phyloP scores from a whole-genome alignment of 768 basidiomycete species.

The Albatrellus ellisii region DNA sequence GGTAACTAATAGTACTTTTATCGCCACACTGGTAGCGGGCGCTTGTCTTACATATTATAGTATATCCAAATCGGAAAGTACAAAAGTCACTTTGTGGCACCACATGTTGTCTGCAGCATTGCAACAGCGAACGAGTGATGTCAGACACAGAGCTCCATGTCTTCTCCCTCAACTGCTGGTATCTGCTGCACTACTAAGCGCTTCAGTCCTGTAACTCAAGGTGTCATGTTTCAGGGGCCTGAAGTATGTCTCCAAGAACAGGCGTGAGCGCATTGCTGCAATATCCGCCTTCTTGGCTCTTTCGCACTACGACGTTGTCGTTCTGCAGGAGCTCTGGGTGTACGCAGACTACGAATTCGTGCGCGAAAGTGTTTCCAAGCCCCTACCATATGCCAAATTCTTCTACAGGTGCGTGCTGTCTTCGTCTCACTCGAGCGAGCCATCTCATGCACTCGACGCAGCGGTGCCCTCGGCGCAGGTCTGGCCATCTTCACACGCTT shows the following conservation, averaged over 20 bases:
- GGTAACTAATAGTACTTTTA: no score
- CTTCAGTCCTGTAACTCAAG: not conserved
- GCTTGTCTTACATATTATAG: not conserved
- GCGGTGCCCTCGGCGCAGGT: conserved; percentile 88
- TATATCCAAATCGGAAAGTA: not conserved
- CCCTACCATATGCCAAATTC: conserved; percentile 63
- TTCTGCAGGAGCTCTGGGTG: conserved; percentile 86
- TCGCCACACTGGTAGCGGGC: no score
- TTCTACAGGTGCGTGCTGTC: conserved; percentile 51
- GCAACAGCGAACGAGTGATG: conserved; percentile 15
- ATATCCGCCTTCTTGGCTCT: conserved; percentile 56
- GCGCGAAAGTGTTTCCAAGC: conserved; percentile 35
- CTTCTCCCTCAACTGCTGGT: conserved; percentile 76
- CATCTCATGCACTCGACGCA: conserved; percentile 18
- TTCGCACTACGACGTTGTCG: conserved; percentile 63
- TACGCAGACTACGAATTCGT: conserved; percentile 66
- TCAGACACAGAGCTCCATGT: conserved; percentile 38
- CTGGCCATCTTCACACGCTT: conserved; percentile 78
- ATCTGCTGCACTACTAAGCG: conserved; percentile 6
- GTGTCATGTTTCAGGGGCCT: conserved; percentile 50
- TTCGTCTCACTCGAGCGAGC: not conserved
- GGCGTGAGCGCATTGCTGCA: conserved; percentile 55
- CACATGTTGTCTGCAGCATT: not conserved
- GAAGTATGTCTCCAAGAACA: conserved; percentile 70
- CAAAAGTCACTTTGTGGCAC: not conserved